These are phyloP conservation scores for Solanum arcanum DNA, from an alignment of 257 asterid species.

Conservation along the genomic window DNA sequence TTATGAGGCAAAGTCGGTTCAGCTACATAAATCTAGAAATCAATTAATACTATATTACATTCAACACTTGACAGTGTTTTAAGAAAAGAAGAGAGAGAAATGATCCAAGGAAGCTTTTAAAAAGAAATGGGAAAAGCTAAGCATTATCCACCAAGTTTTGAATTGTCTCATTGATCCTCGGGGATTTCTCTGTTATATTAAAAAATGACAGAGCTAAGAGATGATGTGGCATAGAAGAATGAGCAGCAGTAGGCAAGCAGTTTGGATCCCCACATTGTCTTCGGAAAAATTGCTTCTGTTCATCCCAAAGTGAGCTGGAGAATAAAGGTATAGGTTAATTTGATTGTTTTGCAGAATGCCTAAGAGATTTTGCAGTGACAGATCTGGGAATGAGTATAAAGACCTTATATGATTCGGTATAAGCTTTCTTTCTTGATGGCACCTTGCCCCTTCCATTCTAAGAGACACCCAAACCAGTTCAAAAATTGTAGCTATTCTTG, in stretches of 20 bases:
- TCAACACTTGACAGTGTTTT: neutral
- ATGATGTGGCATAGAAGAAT: neutral
- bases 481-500: neutral
- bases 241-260: neutral
- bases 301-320: neutral
- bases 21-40: neutral
- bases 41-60: neutral
- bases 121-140: neutral
- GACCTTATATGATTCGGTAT: neutral
- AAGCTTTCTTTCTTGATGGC: neutral
- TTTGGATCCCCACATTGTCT: neutral
- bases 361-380: neutral
- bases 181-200: neutral
- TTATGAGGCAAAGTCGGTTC: neutral
- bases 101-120: neutral
- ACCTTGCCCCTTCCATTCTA: neutral
- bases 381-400: neutral
- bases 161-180: neutral
- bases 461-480: neutral
- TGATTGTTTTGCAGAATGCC: neutral
- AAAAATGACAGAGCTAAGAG: neutral
- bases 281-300: neutral
- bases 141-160: neutral
- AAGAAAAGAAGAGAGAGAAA: neutral
- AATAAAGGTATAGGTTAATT: neutral